Base-by-base conservation (phyloP, 108 stramenopile genomes). In the Tribonema minus region DNA sequence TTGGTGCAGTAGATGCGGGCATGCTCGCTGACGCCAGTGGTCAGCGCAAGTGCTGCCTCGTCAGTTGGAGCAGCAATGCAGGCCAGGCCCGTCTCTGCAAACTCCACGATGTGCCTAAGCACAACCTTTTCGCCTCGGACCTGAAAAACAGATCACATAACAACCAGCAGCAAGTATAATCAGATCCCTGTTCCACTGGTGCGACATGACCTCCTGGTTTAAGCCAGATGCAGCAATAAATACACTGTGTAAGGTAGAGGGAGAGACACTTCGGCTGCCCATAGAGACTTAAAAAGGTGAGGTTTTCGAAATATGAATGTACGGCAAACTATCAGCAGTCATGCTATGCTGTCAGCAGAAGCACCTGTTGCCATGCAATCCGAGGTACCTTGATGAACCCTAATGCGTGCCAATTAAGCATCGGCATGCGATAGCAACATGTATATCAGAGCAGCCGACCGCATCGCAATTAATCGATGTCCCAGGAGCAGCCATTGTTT, bases 91-190 rank as follows among this genome's bases (percentile, higher is more conserved):
- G 74, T 76, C 65, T 76, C 66, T 26, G 74, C 74, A 67, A 76
- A 41, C 28, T 67, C 41, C 9, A 76, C 36, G 74, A 62, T 62
- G 66, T 76, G 74, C 65, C 2, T 9, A 3, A 84, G 76, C 60
- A 84, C 76, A 27, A 82, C 81, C 58, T 84, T 84, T 65, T 84
- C 84, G 46, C 85, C 83, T 27, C 39, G 65, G 3, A 86, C 83
- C 32, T 85, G 84, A n/a, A 85, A 83, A 36, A 83, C 33, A 1
- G 84, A n/a, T n/a, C n/a, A n/a, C n/a, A n/a, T n/a, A n/a, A n/a
- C n/a, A n/a, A n/a, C n/a, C n/a, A n/a, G n/a, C n/a, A n/a, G n/a
- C n/a, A n/a, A n/a, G n/a, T n/a, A n/a, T n/a, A n/a, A n/a, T n/a
- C n/a, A n/a, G n/a, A n/a, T n/a, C n/a, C n/a, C n/a, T 82, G 30